Evolutionary conservation across 2,329 filamentous ascomycete genomes (phyloP), one percentile per base, ranked within the genome.

Genomic region (Eutypella sp.): DNA sequence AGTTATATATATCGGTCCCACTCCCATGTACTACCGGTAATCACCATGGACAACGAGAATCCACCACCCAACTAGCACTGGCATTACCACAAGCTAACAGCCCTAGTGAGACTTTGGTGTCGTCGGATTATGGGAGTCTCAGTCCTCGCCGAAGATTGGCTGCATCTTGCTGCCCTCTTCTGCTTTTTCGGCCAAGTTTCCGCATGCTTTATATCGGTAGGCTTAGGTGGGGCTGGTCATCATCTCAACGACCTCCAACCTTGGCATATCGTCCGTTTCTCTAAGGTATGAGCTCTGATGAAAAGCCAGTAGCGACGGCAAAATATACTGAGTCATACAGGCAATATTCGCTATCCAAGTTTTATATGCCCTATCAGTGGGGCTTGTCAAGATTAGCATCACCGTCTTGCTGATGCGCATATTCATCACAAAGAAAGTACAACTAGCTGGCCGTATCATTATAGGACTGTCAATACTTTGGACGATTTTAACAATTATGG

Each of bases 241-340:
- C 51, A 49, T 24, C 19, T 42, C 16, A 34, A 22, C 50, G 64
- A 67, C 20, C 66, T 70, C 2, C 63, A 54, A 36, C 47, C 49
- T 18, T 53, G 53, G 51, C 54, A 57, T 43, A 9, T 54, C 16
- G 40, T 48, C 24, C 50, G 53, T 29, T 51, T 57, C 29, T 37
- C 51, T n/a, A 50, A 52, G 49, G 54, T 57, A 15, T 29, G 47
- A 44, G 9, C 9, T 10, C 13, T n/a, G n/a, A 27, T 44, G 13
- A 15, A n/a, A 5, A 15, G 8, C 2, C 20, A 16, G 16, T 2
- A 27, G 25, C 7, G 15, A 40, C 38, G 49, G 25, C 8, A 29
- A 38, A 47, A 24, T 19, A 16, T 37, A 15, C 10, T 10, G 15
- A n/a, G 23, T 27, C 13, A 22, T 24, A 11, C 16, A 57, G 54